A percentile compares a stretch with the other conserved stretches of the same genome.
Evolutionary conservation across 176 grass and related monocot species (phyloP).

Genomic region (Carex kokanica): DNA sequence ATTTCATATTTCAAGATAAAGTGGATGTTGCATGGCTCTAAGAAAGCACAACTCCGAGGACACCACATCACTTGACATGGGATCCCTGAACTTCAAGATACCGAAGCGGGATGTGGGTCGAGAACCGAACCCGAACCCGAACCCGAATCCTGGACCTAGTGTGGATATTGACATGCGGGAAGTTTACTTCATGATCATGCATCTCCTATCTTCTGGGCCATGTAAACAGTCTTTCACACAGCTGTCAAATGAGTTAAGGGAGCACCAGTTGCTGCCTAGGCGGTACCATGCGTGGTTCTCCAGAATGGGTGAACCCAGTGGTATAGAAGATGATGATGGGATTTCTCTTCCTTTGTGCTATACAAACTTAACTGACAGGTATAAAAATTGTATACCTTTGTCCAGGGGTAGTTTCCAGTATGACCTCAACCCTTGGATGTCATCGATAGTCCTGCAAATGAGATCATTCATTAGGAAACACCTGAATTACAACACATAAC

Average conservation of each 20-base stretch:
- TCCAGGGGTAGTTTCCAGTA: background rate
- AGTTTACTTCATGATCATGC: constrained; percentile 95
- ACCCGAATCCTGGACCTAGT: constrained; percentile 32
- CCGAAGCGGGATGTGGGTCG: constrained; percentile 41
- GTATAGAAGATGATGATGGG: constrained; percentile 91
- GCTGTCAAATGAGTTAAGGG: constrained; percentile 78
- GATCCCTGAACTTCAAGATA: constrained; percentile 50
- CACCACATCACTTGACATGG: constrained; percentile 44
- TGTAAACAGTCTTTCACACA: constrained; percentile 67
- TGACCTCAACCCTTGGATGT: background rate
- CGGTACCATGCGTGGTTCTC: constrained; percentile 99
- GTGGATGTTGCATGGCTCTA: constrained; percentile 47
- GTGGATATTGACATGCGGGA: constrained; percentile 85
- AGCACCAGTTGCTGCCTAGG: constrained; percentile 86
- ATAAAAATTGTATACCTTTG: constrained; percentile 1
- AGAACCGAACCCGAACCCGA: background rate
- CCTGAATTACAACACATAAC: constrained; percentile 5
- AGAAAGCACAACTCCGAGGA: constrained; percentile 61
- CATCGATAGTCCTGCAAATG: background rate
- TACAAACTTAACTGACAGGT: constrained; percentile 83
- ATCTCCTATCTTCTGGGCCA: constrained; percentile 87
- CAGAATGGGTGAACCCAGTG: constrained; percentile 48
- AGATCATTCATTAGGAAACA: constrained; percentile 7
- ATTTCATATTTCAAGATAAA: constrained; percentile 14
- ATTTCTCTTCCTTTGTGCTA: constrained; percentile 87